These are phyloP conservation scores for Spongospora subterranea DNA, from an alignment of 208 protist species.

Conservation along the genomic window DNA sequence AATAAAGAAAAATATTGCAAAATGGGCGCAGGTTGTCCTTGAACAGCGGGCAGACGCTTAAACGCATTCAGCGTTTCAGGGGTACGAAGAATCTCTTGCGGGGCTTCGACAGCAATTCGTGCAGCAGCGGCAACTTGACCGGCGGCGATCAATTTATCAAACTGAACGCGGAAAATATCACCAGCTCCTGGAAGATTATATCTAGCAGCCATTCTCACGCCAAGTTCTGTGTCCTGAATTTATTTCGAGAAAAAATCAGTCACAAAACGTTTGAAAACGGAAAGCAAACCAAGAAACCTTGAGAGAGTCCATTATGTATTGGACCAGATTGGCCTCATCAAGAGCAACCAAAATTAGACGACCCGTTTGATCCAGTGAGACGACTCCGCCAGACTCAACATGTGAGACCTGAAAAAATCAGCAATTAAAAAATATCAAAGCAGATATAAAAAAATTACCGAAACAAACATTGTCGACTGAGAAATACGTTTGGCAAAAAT, in stretches of 20 bases:
- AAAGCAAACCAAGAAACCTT: not conserved
- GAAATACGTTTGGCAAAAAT: slow-evolving; percentile 94
- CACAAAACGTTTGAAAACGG: not conserved
- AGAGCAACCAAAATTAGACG: slow-evolving; percentile 74
- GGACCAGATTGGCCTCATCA: slow-evolving; percentile 64
- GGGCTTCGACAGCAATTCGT: slow-evolving; percentile 90
- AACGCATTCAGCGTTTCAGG: slow-evolving; percentile 93
- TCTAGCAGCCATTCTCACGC: slow-evolving; percentile 90
- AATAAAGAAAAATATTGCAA: slow-evolving; percentile 60
- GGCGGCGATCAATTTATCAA: slow-evolving; percentile 89
- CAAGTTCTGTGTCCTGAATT: slow-evolving; percentile 90
- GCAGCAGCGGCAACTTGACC: slow-evolving; percentile 92
- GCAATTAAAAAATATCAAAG: not conserved
- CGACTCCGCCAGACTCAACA: not conserved
- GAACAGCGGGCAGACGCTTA: slow-evolving; percentile 76
- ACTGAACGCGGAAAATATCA: slow-evolving; percentile 92
- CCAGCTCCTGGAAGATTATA: slow-evolving; percentile 96
- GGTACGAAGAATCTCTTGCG: slow-evolving; percentile 89
- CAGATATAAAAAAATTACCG: slow-evolving; percentile 72
- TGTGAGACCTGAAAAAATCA: not conserved
- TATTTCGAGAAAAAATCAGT: slow-evolving; percentile 76
- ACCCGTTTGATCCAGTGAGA: slow-evolving; percentile 76
- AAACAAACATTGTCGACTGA: slow-evolving; percentile 92
- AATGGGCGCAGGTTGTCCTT: slow-evolving; percentile 66
- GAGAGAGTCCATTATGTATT: not conserved